Percentiles rank a stretch among this genome's conserved stretches.
These are phyloP conservation scores for Holtermannia corniformis DNA, from an alignment of 768 basidiomycete species.

Conservation along the genomic window DNA sequence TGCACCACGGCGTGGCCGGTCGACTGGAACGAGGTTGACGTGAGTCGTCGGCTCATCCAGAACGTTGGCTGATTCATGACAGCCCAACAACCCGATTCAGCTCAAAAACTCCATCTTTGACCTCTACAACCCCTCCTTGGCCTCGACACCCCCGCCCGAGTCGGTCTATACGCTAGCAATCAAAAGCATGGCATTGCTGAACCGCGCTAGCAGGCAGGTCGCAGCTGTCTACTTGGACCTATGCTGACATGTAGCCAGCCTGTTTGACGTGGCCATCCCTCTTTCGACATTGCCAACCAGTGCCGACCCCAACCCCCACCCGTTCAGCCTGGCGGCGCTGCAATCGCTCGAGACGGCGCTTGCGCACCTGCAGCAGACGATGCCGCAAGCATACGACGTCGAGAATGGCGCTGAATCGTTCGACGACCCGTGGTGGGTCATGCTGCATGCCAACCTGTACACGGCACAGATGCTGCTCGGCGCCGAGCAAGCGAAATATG, in stretches of 20 bases:
- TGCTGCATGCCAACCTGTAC: slow-evolving; percentile 25
- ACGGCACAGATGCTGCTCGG: slow-evolving; percentile 35
- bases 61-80: background rate
- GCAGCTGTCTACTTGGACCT: background rate
- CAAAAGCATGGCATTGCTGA: slow-evolving; percentile 25
- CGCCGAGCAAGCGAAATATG: slow-evolving; percentile 29
- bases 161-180: slow-evolving; percentile 22
- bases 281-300: slow-evolving; percentile 7
- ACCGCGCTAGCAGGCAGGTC: slow-evolving; percentile 24
- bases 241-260: slow-evolving; percentile 18
- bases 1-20: slow-evolving; percentile 32
- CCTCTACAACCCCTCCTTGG: slow-evolving; percentile 29
- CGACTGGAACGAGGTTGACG: slow-evolving; percentile 18
- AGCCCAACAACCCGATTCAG: slow-evolving; percentile 1
- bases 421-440: slow-evolving; percentile 37
- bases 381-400: background rate
- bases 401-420: background rate
- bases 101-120: slow-evolving; percentile 12
- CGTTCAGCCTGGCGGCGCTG: background rate
- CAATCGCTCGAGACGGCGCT: background rate
- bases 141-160: slow-evolving; percentile 14
- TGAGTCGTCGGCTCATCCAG: slow-evolving; percentile 1
- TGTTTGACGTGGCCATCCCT: slow-evolving; percentile 28
- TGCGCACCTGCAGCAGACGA: background rate
- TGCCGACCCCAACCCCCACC: background rate